These are phyloP conservation scores for Flaveria sonorensis DNA, from an alignment of 129 eudicot species.

Conservation along the genomic window DNA sequence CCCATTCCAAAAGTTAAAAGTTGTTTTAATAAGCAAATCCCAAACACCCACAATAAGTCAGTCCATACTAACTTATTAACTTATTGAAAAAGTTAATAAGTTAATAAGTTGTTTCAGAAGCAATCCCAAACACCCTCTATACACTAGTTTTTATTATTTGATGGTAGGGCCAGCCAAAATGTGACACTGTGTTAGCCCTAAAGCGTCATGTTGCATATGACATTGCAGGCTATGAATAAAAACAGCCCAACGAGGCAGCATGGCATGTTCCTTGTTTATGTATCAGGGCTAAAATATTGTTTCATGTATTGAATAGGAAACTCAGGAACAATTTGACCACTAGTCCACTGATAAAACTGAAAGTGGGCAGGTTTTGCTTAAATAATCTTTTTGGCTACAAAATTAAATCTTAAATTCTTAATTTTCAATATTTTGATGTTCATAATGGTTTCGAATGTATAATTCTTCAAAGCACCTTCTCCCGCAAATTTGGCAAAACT, in stretches of 20 bases:
- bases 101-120: too few species aligned
- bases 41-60: too few species aligned
- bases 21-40: too few species aligned
- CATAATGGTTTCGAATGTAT: too few species aligned
- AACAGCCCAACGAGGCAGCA: not conserved
- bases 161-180: not conserved
- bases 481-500: too few species aligned
- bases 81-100: too few species aligned
- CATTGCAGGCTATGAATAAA: constrained; percentile 15
- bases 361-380: constrained; percentile 2
- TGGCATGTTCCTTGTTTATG: not conserved
- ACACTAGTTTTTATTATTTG: not conserved
- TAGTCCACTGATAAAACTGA: not conserved
- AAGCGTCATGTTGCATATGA: constrained; percentile 15
- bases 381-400: constrained; percentile 5
- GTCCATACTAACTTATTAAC: too few species aligned
- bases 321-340: not conserved
- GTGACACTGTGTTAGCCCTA: not conserved
- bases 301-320: not conserved
- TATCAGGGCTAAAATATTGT: not conserved
- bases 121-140: too few species aligned
- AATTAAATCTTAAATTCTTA: not conserved
- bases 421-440: not conserved
- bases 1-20: too few species aligned
- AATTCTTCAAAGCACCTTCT: too few species aligned